phyloP scores from a whole-genome alignment of 2,329 filamentous ascomycete species.

The Polychaeton citri region DNA sequence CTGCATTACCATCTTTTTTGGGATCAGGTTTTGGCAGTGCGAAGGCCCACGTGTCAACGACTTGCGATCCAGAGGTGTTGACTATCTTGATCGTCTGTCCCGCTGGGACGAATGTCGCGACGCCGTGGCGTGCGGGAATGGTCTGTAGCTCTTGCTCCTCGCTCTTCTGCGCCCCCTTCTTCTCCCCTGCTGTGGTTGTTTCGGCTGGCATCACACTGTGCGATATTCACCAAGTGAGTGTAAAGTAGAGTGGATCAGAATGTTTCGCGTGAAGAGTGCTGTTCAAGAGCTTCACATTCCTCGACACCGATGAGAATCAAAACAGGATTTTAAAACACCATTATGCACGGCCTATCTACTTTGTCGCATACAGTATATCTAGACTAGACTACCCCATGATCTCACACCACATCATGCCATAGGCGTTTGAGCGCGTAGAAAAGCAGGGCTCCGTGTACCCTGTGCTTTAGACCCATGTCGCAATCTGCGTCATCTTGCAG shows the following conservation, averaged over 20 bases:
- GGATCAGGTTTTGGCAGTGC: constrained; percentile 32
- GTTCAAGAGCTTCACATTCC: neutral
- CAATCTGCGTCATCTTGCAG: neutral
- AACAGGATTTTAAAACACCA: neutral
- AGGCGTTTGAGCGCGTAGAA: neutral
- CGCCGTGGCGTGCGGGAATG: constrained; percentile 36
- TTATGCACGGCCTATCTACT: neutral
- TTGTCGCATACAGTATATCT: neutral
- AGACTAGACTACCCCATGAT: too few relatives aligned
- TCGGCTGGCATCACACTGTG: neutral
- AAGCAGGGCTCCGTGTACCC: neutral
- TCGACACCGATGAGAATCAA: neutral
- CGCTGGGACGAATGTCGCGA: constrained; percentile 36
- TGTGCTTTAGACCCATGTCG: neutral
- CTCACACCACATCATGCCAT: neutral
- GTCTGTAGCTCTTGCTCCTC: constrained; percentile 19
- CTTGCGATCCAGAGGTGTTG: constrained; percentile 37
- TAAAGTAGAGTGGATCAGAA: neutral
- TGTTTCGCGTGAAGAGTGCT: neutral
- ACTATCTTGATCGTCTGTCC: constrained; percentile 37
- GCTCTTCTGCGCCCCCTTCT: neutral
- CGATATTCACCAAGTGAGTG: neutral
- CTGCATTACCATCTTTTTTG: constrained; percentile 15
- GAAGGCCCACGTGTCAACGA: constrained; percentile 38
- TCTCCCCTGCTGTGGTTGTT: neutral